Base-by-base conservation (phyloP, 202 grass and related monocot genomes). In the Schoenoplectus triqueter region DNA sequence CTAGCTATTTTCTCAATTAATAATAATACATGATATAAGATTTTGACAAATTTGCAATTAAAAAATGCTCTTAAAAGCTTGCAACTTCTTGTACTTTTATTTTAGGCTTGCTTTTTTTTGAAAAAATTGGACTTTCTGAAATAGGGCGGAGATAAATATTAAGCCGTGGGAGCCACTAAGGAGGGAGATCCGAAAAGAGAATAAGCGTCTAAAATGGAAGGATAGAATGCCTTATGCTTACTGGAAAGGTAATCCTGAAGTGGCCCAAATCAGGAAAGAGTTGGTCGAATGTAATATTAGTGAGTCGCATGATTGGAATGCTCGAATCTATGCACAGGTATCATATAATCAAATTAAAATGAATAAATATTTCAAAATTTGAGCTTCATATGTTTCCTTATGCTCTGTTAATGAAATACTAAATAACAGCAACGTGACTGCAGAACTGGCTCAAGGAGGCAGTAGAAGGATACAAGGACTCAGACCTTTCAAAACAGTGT, bases 141-240 rank as follows among this genome's bases (percentile, higher is more conserved):
- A 46, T 64, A 98, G 96, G 96, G 87, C 93, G 0, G 96, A 99
- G 91, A 91, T 96, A 86, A 96, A 94, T 83, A 90, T 99, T 88
- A 92, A 99, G 63, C 91, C 93, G 8, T 99, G 93, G 96, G 90
- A 88, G 85, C 41, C 57, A 8, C 52, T 99, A 80, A 76, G 18
- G 62, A 54, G 74, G 51, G 93, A 87, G 20, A 54, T 99, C 54
- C 80, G 91, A 79, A 50, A 87, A 72, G 88, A 82, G 42, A 99
- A 92, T 73, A 82, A 64, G 2, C 87, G 49, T 65, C 59, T 90
- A 52, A 85, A 2, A 75, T 96, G 93, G 91, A 87, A 85, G 45
- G 67, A 91, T 77, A 93, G 96, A 80, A 81, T 89, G 46, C 93
- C 93, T 83, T 94, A 91, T 86, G 96, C 96, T 68, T 99, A 91